Evolutionary conservation across 805 yeast species (phyloP).

Genomic region (Metschnikowia vanudenii): DNA sequence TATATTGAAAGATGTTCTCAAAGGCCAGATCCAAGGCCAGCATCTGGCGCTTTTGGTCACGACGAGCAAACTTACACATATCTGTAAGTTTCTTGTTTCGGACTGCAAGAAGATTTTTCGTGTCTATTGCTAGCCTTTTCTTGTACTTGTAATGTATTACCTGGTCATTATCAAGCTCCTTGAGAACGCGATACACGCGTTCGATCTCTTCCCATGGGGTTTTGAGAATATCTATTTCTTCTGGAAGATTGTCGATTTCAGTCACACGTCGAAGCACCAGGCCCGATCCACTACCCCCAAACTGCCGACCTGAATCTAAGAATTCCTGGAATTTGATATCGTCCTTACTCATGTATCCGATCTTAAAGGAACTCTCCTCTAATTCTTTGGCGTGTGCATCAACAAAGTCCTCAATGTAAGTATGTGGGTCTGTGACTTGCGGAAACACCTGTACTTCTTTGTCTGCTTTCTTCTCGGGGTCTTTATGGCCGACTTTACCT

Average conservation of each 20-base stretch:
- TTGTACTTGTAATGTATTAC: conserved; percentile 38
- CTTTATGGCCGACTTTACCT: conserved; percentile 25
- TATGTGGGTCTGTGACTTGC: not conserved
- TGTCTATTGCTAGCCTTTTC: conserved; percentile 31
- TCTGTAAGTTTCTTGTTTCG: conserved; percentile 33
- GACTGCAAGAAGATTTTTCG: conserved; percentile 30
- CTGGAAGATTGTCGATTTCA: conserved; percentile 33
- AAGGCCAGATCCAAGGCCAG: conserved; percentile 32
- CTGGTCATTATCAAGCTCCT: conserved; percentile 36
- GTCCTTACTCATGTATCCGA: conserved; percentile 38
- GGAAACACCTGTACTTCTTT: conserved; percentile 3
- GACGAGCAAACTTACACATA: conserved; percentile 37
- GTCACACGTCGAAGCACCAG: conserved; percentile 36
- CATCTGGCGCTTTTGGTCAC: conserved; percentile 31
- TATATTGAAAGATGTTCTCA: conserved; percentile 32
- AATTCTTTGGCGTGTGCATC: conserved; percentile 16
- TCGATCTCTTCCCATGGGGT: conserved; percentile 31
- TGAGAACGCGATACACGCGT: conserved; percentile 30
- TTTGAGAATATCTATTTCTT: conserved; percentile 34
- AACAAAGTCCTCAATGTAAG: conserved; percentile 11
- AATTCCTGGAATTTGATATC: conserved; percentile 36
- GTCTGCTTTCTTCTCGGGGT: not conserved
- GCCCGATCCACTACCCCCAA: conserved; percentile 32
- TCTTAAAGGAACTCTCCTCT: conserved; percentile 26
- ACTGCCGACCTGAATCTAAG: conserved; percentile 36